A percentile compares a stretch with the other conserved stretches of the same genome.
These are phyloP conservation scores for Apiospora kogelbergensis DNA, from an alignment of 2,329 filamentous ascomycete genomes.

Conservation along the genomic window DNA sequence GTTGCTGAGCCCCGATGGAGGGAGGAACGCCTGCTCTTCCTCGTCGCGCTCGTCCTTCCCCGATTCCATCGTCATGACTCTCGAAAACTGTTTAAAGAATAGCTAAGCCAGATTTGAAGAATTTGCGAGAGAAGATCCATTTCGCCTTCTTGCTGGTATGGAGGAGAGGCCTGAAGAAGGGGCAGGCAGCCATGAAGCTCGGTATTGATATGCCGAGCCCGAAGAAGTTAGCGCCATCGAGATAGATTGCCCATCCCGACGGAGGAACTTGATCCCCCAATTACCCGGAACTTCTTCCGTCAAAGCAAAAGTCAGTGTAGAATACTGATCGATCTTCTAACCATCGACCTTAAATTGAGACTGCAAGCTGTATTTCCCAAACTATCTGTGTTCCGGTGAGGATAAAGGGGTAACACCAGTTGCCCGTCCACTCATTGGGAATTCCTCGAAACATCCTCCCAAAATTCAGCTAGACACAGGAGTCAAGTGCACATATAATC, in stretches of 20 bases:
- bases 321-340: no score
- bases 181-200: background rate
- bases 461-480: constrained; percentile 10
- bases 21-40: constrained; percentile 33
- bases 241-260: background rate
- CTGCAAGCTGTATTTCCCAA: no score
- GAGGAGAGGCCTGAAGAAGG: background rate
- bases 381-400: no score
- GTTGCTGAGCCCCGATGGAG: constrained; percentile 7
- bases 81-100: no score
- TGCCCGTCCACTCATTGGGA: no score
- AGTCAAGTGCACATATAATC: constrained; percentile 28
- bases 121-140: background rate
- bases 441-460: background rate
- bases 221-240: background rate
- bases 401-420: no score
- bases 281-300: background rate
- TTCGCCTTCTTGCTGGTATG: background rate
- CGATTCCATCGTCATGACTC: background rate
- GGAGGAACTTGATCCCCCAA: background rate
- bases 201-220: background rate
- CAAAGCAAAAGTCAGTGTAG: no score
- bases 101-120: background rate
- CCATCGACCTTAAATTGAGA: no score
- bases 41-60: constrained; percentile 24